phyloP scores from a whole-genome alignment of 192 early-diverging fungal genomes.

The Lobosporangium transversale region DNA sequence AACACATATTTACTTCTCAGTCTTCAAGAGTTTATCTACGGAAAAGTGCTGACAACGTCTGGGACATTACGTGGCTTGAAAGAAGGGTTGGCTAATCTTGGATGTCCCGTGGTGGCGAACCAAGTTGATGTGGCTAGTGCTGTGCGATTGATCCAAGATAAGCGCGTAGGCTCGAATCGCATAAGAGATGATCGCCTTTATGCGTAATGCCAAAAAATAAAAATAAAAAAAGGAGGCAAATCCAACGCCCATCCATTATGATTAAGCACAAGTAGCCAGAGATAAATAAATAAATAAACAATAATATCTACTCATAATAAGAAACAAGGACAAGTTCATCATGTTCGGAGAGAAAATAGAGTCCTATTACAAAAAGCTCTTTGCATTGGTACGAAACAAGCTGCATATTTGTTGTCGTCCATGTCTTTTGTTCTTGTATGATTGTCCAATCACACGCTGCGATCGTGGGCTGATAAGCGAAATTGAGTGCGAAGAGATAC shows the following conservation, averaged over 20 bases:
- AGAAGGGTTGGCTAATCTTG: slow-evolving; percentile 30
- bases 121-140: slow-evolving; percentile 18
- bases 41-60: slow-evolving; percentile 40
- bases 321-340: no score
- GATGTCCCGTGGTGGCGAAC: slow-evolving; percentile 16
- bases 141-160: slow-evolving; percentile 29
- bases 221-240: background rate
- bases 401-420: no score
- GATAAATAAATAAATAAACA: no score
- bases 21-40: slow-evolving; percentile 46
- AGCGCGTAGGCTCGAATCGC: slow-evolving; percentile 43
- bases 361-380: no score
- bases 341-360: no score
- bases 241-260: no score
- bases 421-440: background rate
- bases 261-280: no score
- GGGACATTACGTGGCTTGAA: slow-evolving; percentile 46
- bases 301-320: no score
- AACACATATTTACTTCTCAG: slow-evolving; percentile 38
- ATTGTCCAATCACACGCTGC: slow-evolving; percentile 2
- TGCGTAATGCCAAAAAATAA: slow-evolving; percentile 25
- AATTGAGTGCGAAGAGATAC: no score
- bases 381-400: no score
- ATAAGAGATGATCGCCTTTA: slow-evolving; percentile 39
- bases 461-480: slow-evolving; percentile 12